Conservation (phyloP, 306 rosid genomes). For the Fagus sylvatica region DNA sequence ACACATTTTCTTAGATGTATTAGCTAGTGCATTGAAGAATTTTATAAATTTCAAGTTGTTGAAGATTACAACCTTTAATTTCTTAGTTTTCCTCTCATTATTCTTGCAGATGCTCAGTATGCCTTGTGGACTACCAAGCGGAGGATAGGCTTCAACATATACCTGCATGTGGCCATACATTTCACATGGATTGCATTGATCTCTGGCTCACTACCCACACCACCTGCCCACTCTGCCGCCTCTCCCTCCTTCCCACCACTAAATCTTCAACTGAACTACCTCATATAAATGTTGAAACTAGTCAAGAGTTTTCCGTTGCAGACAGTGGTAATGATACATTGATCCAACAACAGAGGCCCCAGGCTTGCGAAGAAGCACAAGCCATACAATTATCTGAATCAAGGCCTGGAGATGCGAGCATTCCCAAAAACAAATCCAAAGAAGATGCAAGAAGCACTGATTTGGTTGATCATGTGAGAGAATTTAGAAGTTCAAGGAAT, state of each 20-base stretch:
- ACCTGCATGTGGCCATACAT: constrained; percentile 83
- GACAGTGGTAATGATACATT: constrained; percentile 23
- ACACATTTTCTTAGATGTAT: neutral
- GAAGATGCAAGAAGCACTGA: constrained; percentile 34
- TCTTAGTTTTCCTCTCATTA: neutral
- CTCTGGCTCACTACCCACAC: constrained; percentile 79
- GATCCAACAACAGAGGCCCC: constrained; percentile 28
- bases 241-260: constrained; percentile 53
- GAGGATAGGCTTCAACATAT: constrained; percentile 88
- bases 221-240: constrained; percentile 97
- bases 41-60: neutral
- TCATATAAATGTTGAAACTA: constrained; percentile 29
- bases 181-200: constrained; percentile 85
- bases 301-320: constrained; percentile 25
- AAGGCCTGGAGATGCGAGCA: constrained; percentile 31
- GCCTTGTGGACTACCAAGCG: constrained; percentile 79
- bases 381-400: constrained; percentile 27
- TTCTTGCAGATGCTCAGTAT: constrained; percentile 72
- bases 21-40: neutral
- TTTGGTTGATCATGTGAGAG: constrained; percentile 34
- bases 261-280: constrained; percentile 45
- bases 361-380: constrained; percentile 36
- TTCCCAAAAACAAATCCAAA: constrained; percentile 23
- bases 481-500: constrained; percentile 3
- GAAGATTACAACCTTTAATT: neutral